A percentile compares a stretch with the other conserved stretches of the same genome.
phyloP scores from a whole-genome alignment of 192 early-diverging fungal species.

The Linnemannia exigua region DNA sequence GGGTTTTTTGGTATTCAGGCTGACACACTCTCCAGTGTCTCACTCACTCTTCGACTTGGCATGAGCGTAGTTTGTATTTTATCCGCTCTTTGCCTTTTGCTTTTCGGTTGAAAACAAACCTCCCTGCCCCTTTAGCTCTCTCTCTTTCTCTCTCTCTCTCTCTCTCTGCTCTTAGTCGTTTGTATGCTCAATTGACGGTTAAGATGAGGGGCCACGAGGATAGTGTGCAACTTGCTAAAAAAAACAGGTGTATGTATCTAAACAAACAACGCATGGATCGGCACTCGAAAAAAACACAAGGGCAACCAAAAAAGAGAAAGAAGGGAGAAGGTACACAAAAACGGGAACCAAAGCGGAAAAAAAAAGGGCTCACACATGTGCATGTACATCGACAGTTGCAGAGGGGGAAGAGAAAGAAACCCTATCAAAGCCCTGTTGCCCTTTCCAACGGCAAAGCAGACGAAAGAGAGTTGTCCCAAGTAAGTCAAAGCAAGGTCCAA shows the following conservation, averaged over 20 bases:
- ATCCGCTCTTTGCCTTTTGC: background rate
- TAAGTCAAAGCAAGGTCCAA: background rate
- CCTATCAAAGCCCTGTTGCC: background rate
- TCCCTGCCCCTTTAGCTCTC: too few relatives aligned
- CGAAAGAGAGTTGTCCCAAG: background rate
- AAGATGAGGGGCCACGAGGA: slow-evolving; percentile 4
- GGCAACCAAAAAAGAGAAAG: background rate
- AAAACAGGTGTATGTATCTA: background rate
- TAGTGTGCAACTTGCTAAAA: background rate
- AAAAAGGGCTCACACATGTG: slow-evolving; percentile 12
- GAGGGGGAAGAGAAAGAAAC: background rate
- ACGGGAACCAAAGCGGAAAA: slow-evolving; percentile 2
- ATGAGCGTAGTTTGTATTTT: background rate
- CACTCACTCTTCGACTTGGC: background rate
- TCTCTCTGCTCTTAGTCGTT: background rate
- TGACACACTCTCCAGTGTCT: background rate
- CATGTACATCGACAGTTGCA: too few relatives aligned
- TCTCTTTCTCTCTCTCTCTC: background rate
- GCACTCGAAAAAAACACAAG: background rate
- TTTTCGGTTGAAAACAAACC: too few relatives aligned
- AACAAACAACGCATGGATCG: slow-evolving; percentile 1
- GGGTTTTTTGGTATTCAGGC: background rate
- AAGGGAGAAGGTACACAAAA: background rate
- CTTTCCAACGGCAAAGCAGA: background rate
- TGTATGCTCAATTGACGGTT: background rate